Percentiles rank a stretch among this genome's conserved stretches.
Evolutionary conservation across 495 filamentous ascomycete species (phyloP).

Genomic region (Hypoxylon cercidicola): DNA sequence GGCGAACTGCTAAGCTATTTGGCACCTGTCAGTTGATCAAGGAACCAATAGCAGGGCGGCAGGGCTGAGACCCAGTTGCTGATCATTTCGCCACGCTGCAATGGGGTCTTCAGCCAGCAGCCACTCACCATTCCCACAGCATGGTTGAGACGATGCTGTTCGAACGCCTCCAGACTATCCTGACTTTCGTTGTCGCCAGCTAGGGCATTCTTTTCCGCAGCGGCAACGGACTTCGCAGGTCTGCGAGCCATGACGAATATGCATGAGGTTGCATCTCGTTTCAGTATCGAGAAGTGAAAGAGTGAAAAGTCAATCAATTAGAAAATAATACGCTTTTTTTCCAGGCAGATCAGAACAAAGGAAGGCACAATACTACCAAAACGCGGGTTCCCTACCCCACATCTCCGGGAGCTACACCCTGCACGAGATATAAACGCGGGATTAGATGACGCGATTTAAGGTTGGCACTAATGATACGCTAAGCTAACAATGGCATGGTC

Average conservation of each 20-base stretch:
- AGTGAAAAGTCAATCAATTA: slow-evolving; percentile 24
- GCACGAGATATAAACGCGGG: slow-evolving; percentile 30
- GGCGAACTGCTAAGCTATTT: slow-evolving; percentile 24
- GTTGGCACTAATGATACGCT: slow-evolving; percentile 11
- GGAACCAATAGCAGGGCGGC: not conserved
- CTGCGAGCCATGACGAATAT: slow-evolving; percentile 31
- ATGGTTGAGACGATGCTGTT: slow-evolving; percentile 28
- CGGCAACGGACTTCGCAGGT: slow-evolving; percentile 15
- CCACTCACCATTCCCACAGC: slow-evolving; percentile 46
- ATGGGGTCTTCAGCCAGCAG: slow-evolving; percentile 7
- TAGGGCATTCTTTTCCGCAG: slow-evolving; percentile 26
- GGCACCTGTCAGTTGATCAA: not conserved
- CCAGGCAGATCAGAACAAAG: slow-evolving; percentile 28
- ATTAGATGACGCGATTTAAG: slow-evolving; percentile 43
- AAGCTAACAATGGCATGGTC: not conserved
- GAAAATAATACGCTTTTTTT: slow-evolving; percentile 3
- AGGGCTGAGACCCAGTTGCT: slow-evolving; percentile 6
- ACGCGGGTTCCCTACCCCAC: slow-evolving; percentile 8
- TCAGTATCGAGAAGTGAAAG: not conserved
- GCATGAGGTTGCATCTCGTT: slow-evolving; percentile 27
- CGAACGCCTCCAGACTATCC: slow-evolving; percentile 41
- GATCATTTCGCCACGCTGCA: slow-evolving; percentile 21
- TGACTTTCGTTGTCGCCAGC: slow-evolving; percentile 40
- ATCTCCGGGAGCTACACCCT: no score
- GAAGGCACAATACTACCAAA: slow-evolving; percentile 2